Evolutionary conservation across 306 rosid genomes (phyloP), one percentile per base, ranked within the genome.

Genomic region (Dryas drummondii): DNA sequence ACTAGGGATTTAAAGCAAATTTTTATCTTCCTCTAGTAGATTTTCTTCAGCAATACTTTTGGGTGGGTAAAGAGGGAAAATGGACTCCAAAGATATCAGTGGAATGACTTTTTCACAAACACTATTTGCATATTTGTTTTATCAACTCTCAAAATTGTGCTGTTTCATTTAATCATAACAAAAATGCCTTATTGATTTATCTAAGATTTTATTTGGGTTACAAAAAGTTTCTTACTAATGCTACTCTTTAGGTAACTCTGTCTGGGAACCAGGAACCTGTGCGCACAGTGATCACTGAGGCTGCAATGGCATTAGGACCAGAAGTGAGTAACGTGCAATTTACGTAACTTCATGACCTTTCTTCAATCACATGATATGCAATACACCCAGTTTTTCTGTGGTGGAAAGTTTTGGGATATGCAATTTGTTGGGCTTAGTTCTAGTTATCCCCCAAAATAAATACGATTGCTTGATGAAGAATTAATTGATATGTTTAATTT

Each of bases 241-340:
- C 37, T 32, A 32, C 37, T 32, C 37, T 32, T 32, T 32, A 32
- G 37, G 37, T 32, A 32, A 32, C 37, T 32, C 37, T 32, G 37
- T 32, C 37, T 32, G 37, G 96, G 78, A 92, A 92, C 74, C 97
- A 84, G 82, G 93, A 88, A 84, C 96, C 97, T 67, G 66, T 90
- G 6, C 82, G 90, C 37, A 89, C 91, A 44, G 89, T 86, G 84
- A 90, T 92, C 67, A 87, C 93, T 2, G 91, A 92, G 84, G 96
- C 96, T 77, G 93, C 93, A 65, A 87, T 90, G 96, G 90, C 89
- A 76, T 84, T 89, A 86, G 96, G 96, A 81, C 67, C 96, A 60
- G 96, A 92, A 80, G 97, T 85, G 79, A 91, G 93, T 82, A 48
- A 54, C 32, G 1, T 2, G 37, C 37, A 32, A 32, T 32, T 32